Base-by-base conservation (phyloP, 1,139 yeast genomes). In the Suhomyces guaymorum region DNA sequence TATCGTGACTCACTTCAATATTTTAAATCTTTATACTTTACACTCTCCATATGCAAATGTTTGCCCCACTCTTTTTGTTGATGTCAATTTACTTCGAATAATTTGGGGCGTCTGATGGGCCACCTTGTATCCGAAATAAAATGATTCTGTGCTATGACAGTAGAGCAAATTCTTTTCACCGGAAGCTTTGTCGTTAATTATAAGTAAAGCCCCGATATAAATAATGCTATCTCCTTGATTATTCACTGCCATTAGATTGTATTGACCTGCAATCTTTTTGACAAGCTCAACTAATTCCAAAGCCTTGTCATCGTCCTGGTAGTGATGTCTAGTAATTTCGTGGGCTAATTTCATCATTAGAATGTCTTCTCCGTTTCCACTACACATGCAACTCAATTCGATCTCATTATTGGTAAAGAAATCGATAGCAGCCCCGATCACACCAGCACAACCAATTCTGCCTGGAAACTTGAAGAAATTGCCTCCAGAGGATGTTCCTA, bases 301-400 rank as follows among this genome's bases (percentile, higher is more conserved):
- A 3, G 33, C 38, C 7, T 27, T 9, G 9, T 38, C 41, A 6
- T 31, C 36, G 7, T 21, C 28, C 7, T n/a, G 10, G 15, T 21
- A 31, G 5, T 52, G 35, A 18, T 41, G 47, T n/a, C 32, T 41
- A 5, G 52, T 55, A 8, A 67, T 32, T 8, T 42, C 41, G 24
- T 61, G 49, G 0, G 78, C 70, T 23, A 75, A 47, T 30, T 62
- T 66, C 63, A 66, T 55, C 37, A 53, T 54, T 3, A 73, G 57
- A 15, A 75, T 73, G 41, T 74, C 78, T 46, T 75, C 82, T 1
- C 82, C 82, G 44, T 70, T 73, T 2, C 82, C 82, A 34, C 78
- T 72, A 49, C 79, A 71, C 66, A 73, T 59, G 31, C 75, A 64
- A 29, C 63, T 51, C 1, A 72, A 48, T 18, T 54, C 53, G 14